Percentiles rank a stretch among this genome's conserved stretches.
phyloP scores from a whole-genome alignment of 2,329 filamentous ascomycete genomes.

The Penicillium decumbens region DNA sequence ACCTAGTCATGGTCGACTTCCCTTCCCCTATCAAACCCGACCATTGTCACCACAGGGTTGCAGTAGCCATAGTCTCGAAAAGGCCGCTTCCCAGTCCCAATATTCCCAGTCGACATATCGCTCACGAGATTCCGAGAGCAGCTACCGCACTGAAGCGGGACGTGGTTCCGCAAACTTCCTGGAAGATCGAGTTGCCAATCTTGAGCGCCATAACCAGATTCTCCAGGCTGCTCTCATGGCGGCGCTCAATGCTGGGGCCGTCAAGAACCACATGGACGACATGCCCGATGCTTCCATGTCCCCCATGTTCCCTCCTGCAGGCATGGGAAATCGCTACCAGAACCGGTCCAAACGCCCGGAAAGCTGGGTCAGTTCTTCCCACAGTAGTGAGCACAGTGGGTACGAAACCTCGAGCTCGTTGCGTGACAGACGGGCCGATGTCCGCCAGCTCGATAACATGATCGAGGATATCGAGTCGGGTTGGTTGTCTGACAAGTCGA shows the following conservation, averaged over 20 bases:
- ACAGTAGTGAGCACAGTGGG: slow-evolving; percentile 26
- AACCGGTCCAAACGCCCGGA: slow-evolving; percentile 19
- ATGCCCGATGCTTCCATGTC: slow-evolving; percentile 23
- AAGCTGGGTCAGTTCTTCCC: slow-evolving; percentile 30
- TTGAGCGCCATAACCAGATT: slow-evolving; percentile 43
- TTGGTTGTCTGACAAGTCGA: slow-evolving; percentile 30
- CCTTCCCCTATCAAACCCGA: slow-evolving; percentile 9
- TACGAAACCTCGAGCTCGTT: slow-evolving; percentile 20
- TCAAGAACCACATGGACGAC: slow-evolving; percentile 29
- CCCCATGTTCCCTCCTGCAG: slow-evolving; percentile 18
- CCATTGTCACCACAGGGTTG: slow-evolving; percentile 25
- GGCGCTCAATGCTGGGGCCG: slow-evolving; percentile 34
- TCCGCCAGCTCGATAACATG: slow-evolving; percentile 31
- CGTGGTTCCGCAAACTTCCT: slow-evolving; percentile 24
- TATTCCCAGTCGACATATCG: slow-evolving; percentile 22
- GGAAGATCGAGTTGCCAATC: slow-evolving; percentile 36
- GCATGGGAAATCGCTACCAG: slow-evolving; percentile 16
- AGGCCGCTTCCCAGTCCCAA: slow-evolving; percentile 22
- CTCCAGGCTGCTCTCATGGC: slow-evolving; percentile 42
- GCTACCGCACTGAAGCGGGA: slow-evolving; percentile 11
- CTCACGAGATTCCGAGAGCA: slow-evolving; percentile 19
- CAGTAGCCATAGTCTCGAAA: slow-evolving; percentile 19
- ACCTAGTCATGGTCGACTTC: slow-evolving; percentile 6
- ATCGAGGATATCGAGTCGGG: slow-evolving; percentile 31
- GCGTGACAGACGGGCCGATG: slow-evolving; percentile 20